Evolutionary conservation across 2,329 filamentous ascomycete genomes (phyloP).

Genomic region (Westerdykella aurantiaca): DNA sequence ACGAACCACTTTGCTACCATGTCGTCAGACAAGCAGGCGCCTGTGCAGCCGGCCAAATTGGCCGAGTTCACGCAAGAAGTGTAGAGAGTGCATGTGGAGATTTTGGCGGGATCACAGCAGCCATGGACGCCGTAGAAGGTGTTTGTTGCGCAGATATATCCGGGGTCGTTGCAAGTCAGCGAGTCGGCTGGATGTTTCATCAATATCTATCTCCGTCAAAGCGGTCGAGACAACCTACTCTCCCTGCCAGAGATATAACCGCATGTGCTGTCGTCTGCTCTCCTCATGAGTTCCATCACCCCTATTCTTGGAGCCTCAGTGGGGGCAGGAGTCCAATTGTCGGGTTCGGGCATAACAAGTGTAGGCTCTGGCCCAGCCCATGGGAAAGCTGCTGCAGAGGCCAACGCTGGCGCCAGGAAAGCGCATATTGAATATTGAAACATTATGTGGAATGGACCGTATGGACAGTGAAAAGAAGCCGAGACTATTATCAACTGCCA

Average conservation of each 20-base stretch:
- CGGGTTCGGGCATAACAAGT: conserved; percentile 13
- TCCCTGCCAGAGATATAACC: conserved; percentile 24
- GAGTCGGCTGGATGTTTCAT: conserved; percentile 17
- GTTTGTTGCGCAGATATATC: conserved; percentile 30
- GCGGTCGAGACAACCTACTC: conserved; percentile 12
- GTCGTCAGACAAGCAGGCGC: conserved; percentile 19
- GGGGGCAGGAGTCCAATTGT: conserved; percentile 30
- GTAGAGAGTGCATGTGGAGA: conserved; percentile 21
- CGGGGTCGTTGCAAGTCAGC: conserved; percentile 24
- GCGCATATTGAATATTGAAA: conserved; percentile 18
- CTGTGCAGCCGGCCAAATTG: conserved; percentile 23
- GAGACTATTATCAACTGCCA: too few species aligned
- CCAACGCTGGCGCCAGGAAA: conserved; percentile 23
- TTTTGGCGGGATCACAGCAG: conserved; percentile 24
- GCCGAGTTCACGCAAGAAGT: conserved; percentile 28
- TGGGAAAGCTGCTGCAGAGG: conserved; percentile 22
- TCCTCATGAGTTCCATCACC: conserved; percentile 19
- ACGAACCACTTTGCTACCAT: conserved; percentile 25
- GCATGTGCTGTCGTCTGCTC: conserved; percentile 25
- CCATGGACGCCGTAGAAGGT: conserved; percentile 26
- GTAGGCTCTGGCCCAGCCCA: conserved; percentile 27
- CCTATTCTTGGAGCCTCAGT: conserved; percentile 20
- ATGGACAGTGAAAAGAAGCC: too few species aligned
- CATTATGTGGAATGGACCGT: conserved; percentile 12
- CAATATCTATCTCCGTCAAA: conserved; percentile 2